Conservation (phyloP, 2,329 filamentous ascomycete genomes). For the Sporothrix variecibatus region DNA sequence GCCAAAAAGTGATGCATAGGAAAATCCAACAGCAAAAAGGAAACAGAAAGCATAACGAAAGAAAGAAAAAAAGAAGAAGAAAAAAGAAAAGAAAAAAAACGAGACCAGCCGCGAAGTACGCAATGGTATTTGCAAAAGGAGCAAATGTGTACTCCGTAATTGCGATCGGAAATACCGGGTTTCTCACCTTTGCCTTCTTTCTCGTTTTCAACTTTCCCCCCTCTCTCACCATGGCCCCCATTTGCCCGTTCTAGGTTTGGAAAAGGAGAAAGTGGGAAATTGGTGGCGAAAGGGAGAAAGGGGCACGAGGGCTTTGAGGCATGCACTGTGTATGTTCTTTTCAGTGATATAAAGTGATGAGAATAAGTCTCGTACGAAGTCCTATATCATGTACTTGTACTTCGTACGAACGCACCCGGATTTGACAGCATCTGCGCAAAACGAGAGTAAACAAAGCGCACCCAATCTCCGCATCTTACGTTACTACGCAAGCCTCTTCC, state of each 20-base stretch:
- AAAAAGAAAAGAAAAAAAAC: neutral
- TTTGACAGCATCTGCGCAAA: neutral
- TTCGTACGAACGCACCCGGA: neutral
- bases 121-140: neutral
- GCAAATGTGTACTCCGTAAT: neutral
- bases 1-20: neutral
- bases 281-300: neutral
- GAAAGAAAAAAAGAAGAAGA: neutral
- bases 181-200: neutral
- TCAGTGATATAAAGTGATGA: neutral
- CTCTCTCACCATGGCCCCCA: neutral
- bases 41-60: neutral
- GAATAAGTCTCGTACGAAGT: neutral
- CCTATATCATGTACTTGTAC: neutral
- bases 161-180: constrained; percentile 1
- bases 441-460: neutral
- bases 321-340: neutral
- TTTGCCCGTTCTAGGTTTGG: neutral
- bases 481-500: constrained; percentile 10
- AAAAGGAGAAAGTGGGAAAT: neutral
- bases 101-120: neutral
- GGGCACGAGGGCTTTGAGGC: neutral
- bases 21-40: neutral
- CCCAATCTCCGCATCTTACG: constrained; percentile 23
- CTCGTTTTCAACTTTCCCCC: neutral